Conservation (phyloP, 345 rosid species). For the Dipteronia dyeriana region DNA sequence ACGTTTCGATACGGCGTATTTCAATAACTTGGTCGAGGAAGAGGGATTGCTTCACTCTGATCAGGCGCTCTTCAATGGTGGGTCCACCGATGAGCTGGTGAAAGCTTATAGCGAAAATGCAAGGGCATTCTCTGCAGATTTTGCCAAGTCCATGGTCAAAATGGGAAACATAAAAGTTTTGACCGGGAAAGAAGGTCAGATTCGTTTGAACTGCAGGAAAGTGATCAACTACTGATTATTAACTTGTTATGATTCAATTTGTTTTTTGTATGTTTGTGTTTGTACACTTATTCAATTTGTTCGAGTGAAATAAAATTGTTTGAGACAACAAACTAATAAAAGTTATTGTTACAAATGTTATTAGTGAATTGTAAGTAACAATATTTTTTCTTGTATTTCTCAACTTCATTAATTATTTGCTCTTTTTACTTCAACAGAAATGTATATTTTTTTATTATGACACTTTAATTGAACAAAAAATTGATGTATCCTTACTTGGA, state of each 20-base stretch:
- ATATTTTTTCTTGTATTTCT: too few relatives aligned
- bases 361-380: too few relatives aligned
- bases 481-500: too few relatives aligned
- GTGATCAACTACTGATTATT: not conserved
- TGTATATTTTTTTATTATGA: too few relatives aligned
- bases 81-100: constrained; percentile 37
- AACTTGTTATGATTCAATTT: not conserved
- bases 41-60: constrained; percentile 52
- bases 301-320: not conserved
- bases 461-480: too few relatives aligned
- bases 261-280: not conserved
- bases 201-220: constrained; percentile 38
- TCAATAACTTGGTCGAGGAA: constrained; percentile 26
- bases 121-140: constrained; percentile 35
- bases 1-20: constrained; percentile 41
- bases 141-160: constrained; percentile 46
- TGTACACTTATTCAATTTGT: not conserved
- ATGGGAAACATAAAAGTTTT: constrained; percentile 59
- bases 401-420: too few relatives aligned
- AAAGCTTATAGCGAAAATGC: constrained; percentile 25
- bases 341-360: too few relatives aligned
- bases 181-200: constrained; percentile 44
- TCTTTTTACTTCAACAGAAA: too few relatives aligned
- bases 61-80: constrained; percentile 49
- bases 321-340: too few relatives aligned